Percentiles rank a stretch among this genome's conserved stretches.
Evolutionary conservation across 148 eudicot genomes (phyloP).

Genomic region (Rhododendron kiyosumense): DNA sequence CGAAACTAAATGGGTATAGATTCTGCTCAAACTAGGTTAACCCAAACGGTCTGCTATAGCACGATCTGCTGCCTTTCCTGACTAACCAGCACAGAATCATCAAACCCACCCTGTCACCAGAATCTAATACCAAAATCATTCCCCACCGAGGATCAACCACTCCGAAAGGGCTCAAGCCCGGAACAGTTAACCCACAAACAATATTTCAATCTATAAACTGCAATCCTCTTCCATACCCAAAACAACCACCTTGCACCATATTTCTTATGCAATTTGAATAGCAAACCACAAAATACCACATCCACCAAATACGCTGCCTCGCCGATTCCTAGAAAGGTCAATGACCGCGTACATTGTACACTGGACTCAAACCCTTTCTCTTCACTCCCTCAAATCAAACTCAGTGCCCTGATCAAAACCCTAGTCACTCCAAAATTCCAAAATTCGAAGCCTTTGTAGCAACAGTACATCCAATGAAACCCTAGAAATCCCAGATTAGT

Average conservation of each 20-base stretch:
- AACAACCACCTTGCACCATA: background rate
- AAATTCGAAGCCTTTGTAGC: background rate
- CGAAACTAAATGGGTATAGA: background rate
- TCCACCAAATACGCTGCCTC: slow-evolving; percentile 5
- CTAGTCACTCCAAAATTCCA: slow-evolving; percentile 13
- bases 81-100: slow-evolving; percentile 25
- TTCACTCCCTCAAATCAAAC: slow-evolving; percentile 9
- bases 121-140: slow-evolving; percentile 17
- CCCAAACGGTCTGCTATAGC: slow-evolving; percentile 15
- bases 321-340: slow-evolving; percentile 5
- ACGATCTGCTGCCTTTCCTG: slow-evolving; percentile 25
- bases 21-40: slow-evolving; percentile 13
- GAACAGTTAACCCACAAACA: background rate
- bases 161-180: slow-evolving; percentile 1
- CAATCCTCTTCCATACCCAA: slow-evolving; percentile 38
- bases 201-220: slow-evolving; percentile 5
- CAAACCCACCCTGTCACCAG: slow-evolving; percentile 19
- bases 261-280: slow-evolving; percentile 16
- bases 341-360: slow-evolving; percentile 2
- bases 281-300: slow-evolving; percentile 9
- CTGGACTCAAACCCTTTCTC: background rate
- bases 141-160: slow-evolving; percentile 15
- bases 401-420: slow-evolving; percentile 22
- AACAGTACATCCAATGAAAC: slow-evolving; percentile 7
- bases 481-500: slow-evolving; percentile 9